Evolutionary conservation across 208 protist genomes (phyloP).

Genomic region (Acanthamoeba healyi): DNA sequence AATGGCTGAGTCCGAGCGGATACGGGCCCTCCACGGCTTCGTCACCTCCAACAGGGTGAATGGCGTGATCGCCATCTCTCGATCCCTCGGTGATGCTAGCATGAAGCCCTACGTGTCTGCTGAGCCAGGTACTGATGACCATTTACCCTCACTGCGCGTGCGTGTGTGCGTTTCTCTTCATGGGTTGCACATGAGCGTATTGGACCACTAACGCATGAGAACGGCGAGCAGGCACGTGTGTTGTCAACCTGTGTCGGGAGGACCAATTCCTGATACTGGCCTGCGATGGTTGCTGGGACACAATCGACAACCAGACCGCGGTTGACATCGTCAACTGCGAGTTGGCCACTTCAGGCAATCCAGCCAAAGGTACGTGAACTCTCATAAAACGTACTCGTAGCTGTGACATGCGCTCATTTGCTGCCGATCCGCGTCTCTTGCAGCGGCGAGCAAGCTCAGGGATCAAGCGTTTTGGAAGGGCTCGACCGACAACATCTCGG

Average conservation of each 20-base stretch:
- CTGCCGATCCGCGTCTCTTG: background rate
- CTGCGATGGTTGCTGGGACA: slow-evolving; percentile 76
- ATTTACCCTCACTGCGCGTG: background rate
- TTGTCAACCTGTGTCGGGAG: slow-evolving; percentile 60
- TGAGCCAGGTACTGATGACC: slow-evolving; percentile 17
- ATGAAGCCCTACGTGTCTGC: slow-evolving; percentile 72
- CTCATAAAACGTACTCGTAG: background rate
- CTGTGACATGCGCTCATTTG: background rate
- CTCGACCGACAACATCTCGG: slow-evolving; percentile 43
- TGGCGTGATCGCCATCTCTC: slow-evolving; percentile 71
- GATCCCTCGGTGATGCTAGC: slow-evolving; percentile 70
- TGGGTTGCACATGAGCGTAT: no score
- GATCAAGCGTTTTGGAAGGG: slow-evolving; percentile 62
- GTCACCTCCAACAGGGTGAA: slow-evolving; percentile 74
- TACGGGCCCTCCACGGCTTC: slow-evolving; percentile 44
- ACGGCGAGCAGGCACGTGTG: slow-evolving; percentile 49
- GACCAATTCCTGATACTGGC: slow-evolving; percentile 72
- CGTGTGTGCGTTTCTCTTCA: background rate
- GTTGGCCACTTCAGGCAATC: background rate
- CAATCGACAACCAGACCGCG: slow-evolving; percentile 60
- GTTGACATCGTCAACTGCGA: slow-evolving; percentile 57
- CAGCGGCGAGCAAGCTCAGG: slow-evolving; percentile 19
- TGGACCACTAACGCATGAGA: background rate
- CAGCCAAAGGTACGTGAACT: slow-evolving; percentile 19
- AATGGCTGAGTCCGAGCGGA: slow-evolving; percentile 53